phyloP scores from a whole-genome alignment of 805 yeast genomes.

The Cephaloascus fragrans region DNA sequence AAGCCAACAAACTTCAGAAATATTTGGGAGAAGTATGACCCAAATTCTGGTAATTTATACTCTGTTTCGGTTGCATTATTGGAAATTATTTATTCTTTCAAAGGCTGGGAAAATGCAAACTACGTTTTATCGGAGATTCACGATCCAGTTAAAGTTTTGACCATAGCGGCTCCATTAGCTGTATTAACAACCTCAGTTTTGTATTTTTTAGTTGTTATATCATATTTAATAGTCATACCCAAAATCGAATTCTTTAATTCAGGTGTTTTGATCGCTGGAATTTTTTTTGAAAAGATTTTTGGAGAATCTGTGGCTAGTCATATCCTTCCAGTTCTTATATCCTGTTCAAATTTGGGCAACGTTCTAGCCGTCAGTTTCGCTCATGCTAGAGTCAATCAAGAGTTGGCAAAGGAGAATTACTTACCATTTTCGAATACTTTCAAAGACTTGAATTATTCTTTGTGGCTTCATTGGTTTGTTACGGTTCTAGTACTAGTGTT shows the following conservation, averaged over 20 bases:
- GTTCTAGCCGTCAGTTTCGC: slow-evolving; percentile 57
- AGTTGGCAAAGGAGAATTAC: slow-evolving; percentile 40
- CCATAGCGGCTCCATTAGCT: slow-evolving; percentile 54
- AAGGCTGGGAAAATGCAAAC: slow-evolving; percentile 67
- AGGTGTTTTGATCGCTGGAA: slow-evolving; percentile 58
- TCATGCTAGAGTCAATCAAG: slow-evolving; percentile 48
- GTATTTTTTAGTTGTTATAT: slow-evolving; percentile 46
- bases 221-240: slow-evolving; percentile 47
- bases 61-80: slow-evolving; percentile 46
- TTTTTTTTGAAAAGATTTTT: slow-evolving; percentile 46
- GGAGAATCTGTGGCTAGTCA: slow-evolving; percentile 43
- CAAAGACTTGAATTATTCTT: slow-evolving; percentile 32
- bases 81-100: slow-evolving; percentile 53
- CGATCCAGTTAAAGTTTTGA: slow-evolving; percentile 45
- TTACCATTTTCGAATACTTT: slow-evolving; percentile 42
- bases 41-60: slow-evolving; percentile 32
- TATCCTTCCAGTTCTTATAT: slow-evolving; percentile 45
- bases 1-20: slow-evolving; percentile 15
- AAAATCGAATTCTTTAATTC: slow-evolving; percentile 36
- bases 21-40: slow-evolving; percentile 27
- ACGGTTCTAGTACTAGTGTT: slow-evolving; percentile 42
- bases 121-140: slow-evolving; percentile 50
- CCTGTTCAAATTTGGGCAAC: slow-evolving; percentile 54
- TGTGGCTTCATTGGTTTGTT: slow-evolving; percentile 45
- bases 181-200: slow-evolving; percentile 40